phyloP scores from a whole-genome alignment of 345 rosid genomes.

The Citrus cavaleriei region DNA sequence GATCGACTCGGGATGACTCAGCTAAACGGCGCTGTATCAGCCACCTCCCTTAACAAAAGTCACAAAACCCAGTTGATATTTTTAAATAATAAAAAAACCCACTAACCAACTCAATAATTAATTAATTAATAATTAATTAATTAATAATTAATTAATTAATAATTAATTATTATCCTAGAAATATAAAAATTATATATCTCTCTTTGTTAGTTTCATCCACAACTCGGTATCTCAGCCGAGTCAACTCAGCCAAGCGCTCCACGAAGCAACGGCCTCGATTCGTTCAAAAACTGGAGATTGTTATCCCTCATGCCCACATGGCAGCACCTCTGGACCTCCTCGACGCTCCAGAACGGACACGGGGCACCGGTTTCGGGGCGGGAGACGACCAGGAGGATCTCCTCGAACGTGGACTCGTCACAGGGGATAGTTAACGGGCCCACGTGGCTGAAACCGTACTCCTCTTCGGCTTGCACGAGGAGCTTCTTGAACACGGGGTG shows the following conservation, averaged over 20 bases:
- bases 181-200: background rate
- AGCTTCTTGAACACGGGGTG: constrained; percentile 72
- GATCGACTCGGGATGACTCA: constrained; percentile 39
- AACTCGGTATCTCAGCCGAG: constrained; percentile 23
- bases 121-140: background rate
- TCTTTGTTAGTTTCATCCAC: background rate
- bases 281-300: constrained; percentile 23
- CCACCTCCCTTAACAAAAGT: constrained; percentile 32
- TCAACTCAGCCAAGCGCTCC: constrained; percentile 12
- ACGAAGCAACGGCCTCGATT: constrained; percentile 67
- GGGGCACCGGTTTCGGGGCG: constrained; percentile 27
- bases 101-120: background rate
- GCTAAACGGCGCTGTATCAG: constrained; percentile 17
- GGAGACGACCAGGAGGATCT: constrained; percentile 46
- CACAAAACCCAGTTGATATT: background rate
- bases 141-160: background rate
- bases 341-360: constrained; percentile 25
- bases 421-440: constrained; percentile 86
- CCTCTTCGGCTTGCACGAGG: constrained; percentile 75
- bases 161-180: background rate
- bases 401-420: constrained; percentile 77
- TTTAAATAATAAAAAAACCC: background rate
- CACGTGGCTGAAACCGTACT: constrained; percentile 63
- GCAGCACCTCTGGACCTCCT: constrained; percentile 57
- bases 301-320: constrained; percentile 35